Evolutionary conservation across 345 rosid species (phyloP), one percentile per base, ranked within the genome.

Genomic region (Excoecaria agallocha): DNA sequence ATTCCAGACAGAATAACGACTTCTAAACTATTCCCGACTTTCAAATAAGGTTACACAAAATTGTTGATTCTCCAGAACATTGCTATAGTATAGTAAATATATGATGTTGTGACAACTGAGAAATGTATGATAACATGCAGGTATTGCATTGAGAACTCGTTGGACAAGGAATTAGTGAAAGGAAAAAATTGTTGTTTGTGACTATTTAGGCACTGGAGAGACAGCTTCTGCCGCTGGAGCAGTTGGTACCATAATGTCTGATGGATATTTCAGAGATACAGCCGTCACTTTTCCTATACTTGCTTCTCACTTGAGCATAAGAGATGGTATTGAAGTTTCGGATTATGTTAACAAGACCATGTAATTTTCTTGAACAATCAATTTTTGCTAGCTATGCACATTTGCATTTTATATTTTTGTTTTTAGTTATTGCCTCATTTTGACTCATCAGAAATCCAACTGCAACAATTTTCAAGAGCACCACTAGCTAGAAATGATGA

Each of bases 381-480:
- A 51, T 10, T 51, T 10, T 51, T 17, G 4, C 4, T 51, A 5
- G 11, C 55, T 25, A 20, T 39, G 16, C 5, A 17, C 41, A 62
- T 7, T 43, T 43, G 8, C 8, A 43, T 43, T 1, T 43, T 43
- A 43, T 43, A n/a, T n/a, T 43, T 43, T 43, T 43, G 4, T 43
- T 43, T 43, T 43, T 0, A 43, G n/a, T n/a, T n/a, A n/a, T n/a
- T n/a, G n/a, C n/a, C 46, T 43, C 8, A 43, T 43, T 43, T 43
- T 77, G 0, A 82, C 25, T 19, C 24, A 17, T 5, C 79, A 79
- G 85, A 43, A 45, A 79, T 7, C 82, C 85, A 4, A 79, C 64
- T 1, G 87, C 85, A 19, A 84, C 83, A 8, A 84, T 79, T 17
- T 19, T 74, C 0, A 45, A n/a, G 6, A 69, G 79, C 11, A 13